A percentile compares a stretch with the other conserved stretches of the same genome.
Evolutionary conservation across 2,329 filamentous ascomycete species (phyloP).

Genomic region (Akanthomyces lecanii): DNA sequence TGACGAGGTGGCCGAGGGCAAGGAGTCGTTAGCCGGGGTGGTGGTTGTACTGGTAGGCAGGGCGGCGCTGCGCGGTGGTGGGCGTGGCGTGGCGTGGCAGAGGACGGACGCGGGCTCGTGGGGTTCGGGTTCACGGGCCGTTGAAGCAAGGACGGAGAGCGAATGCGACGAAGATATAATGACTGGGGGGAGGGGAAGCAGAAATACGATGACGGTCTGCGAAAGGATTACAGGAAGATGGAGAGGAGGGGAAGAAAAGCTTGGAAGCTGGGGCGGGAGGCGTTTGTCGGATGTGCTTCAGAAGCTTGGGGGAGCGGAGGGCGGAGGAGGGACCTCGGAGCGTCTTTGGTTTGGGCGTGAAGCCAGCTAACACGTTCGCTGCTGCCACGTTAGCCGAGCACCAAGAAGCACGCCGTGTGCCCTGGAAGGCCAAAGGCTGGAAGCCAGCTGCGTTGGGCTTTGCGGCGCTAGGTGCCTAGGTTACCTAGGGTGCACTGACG

Average conservation of each 20-base stretch:
- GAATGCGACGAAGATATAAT: conserved; percentile 7
- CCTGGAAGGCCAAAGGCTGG: too few species aligned
- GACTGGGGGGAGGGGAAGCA: conserved; percentile 10
- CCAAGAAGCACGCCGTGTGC: background rate
- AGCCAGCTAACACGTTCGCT: conserved; percentile 11
- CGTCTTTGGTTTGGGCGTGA: conserved; percentile 1
- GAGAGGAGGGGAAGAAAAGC: conserved; percentile 11
- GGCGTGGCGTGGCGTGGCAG: conserved; percentile 14
- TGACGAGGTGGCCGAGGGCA: conserved; percentile 15
- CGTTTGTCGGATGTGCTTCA: background rate
- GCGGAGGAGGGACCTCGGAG: conserved; percentile 13
- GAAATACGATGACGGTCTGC: conserved; percentile 8
- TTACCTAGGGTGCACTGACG: too few species aligned
- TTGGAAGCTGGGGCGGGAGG: background rate
- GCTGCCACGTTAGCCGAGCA: conserved; percentile 4
- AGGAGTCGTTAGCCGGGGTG: background rate
- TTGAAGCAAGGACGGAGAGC: background rate
- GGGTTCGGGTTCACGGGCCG: background rate
- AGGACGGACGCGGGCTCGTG: background rate
- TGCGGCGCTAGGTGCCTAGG: too few species aligned
- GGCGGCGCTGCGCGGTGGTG: conserved; percentile 1
- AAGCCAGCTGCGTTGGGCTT: too few species aligned
- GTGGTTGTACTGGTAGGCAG: background rate
- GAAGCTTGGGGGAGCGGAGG: background rate
- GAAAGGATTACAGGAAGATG: background rate